Evolutionary conservation across 345 rosid genomes (phyloP), one percentile per base, ranked within the genome.

Genomic region (Hypericum perforatum): DNA sequence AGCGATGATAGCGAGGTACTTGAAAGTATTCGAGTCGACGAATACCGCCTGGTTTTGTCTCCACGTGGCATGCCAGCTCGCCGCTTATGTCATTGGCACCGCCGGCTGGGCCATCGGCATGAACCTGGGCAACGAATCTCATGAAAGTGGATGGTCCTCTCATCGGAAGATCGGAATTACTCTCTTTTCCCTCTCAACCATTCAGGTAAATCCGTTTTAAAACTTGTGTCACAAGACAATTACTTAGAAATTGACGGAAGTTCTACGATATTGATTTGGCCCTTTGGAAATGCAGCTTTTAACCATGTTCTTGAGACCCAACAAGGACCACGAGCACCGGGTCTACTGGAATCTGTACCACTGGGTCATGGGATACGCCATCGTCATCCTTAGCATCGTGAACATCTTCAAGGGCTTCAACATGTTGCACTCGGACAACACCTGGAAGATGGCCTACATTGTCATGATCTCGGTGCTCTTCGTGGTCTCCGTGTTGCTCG

Each of bases 91-190:
- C 16, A 37, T 73, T 16, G 78, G 78, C 3, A 68, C 65, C 5
- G 74, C 68, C 48, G 78, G 78, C 15, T 69, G 78, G 74, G 78
- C 68, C 16, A 69, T 71, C 5, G 78, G 78, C 37, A 67, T 69
- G 39, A 53, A 62, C 44, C 74, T 73, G 6, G 74, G 78, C 2
- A 32, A 53, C 2, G 62, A 69, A 44, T 69, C 74, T 10, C 43
- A 46, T 11, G 71, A 65, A 8, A 39, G 58, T 39, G 45, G 11
- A 3, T 64, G 3, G 57, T 41, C 9, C 37, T 45, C 51, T 36
- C 78, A 69, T 16, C 65, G 74, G 5, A 64, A 57, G 61, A 69
- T 69, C 16, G 78, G 78, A 12, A 65, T 69, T 11, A 44, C 63
- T 45, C 65, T 73, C 11, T 73, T 73, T 42, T 38, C 64, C 22